Percentiles rank a stretch among this genome's conserved stretches.
Evolutionary conservation across 352 stramenopile species (phyloP).

Genomic region (Globisporangium perplexum): DNA sequence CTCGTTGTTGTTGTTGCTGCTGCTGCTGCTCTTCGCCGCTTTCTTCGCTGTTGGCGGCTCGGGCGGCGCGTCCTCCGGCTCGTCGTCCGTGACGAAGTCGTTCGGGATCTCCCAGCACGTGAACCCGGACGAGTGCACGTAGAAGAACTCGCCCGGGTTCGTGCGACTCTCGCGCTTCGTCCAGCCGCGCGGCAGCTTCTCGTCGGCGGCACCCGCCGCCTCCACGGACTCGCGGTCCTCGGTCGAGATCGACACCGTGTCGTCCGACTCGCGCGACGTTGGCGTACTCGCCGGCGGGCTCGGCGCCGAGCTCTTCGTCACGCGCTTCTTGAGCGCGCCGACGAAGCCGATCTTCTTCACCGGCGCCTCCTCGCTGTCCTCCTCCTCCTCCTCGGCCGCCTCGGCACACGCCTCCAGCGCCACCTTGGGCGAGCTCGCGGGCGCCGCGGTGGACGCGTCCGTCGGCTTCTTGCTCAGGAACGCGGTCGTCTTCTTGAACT

Average conservation of each 20-base stretch:
- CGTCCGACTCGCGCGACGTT: conserved; percentile 34
- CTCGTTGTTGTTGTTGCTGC: too few relatives aligned
- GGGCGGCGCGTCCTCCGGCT: background rate
- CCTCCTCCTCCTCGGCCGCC: background rate
- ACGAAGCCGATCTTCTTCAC: conserved; percentile 17
- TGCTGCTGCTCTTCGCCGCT: background rate
- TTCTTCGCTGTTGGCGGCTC: background rate
- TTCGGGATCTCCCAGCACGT: conserved; percentile 66
- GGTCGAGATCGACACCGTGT: conserved; percentile 31
- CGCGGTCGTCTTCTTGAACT: conserved; percentile 20
- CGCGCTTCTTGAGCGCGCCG: conserved; percentile 29
- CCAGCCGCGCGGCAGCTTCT: conserved; percentile 42
- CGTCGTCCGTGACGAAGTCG: conserved; percentile 13
- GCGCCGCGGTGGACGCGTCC: background rate
- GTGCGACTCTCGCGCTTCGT: conserved; percentile 59
- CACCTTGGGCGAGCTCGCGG: conserved; percentile 3
- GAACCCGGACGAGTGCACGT: conserved; percentile 49
- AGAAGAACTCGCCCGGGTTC: conserved; percentile 60
- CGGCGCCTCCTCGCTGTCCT: background rate
- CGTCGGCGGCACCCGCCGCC: conserved; percentile 18
- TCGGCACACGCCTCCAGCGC: conserved; percentile 6
- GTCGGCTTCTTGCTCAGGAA: conserved; percentile 16
- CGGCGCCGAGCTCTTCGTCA: conserved; percentile 12
- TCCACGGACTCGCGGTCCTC: conserved; percentile 29
- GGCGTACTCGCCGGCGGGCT: conserved; percentile 9